phyloP scores from a whole-genome alignment of 495 filamentous ascomycete species.

The Xylaria venustula region DNA sequence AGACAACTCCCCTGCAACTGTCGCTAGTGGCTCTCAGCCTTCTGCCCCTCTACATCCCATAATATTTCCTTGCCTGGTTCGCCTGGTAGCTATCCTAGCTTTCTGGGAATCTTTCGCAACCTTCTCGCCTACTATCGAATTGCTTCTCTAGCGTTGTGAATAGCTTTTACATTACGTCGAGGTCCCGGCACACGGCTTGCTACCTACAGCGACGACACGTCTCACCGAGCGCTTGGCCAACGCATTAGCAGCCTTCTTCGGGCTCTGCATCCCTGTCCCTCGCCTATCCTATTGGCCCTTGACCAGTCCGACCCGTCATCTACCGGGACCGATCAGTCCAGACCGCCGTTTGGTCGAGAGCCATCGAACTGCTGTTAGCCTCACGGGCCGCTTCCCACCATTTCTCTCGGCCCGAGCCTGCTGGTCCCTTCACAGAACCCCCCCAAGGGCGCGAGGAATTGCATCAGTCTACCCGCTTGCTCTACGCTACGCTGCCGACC shows the following conservation, averaged over 20 bases:
- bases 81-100: neutral
- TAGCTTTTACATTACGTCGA: neutral
- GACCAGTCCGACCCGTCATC: neutral
- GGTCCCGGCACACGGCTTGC: neutral
- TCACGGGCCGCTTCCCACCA: conserved; percentile 9
- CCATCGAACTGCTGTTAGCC: neutral
- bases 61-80: neutral
- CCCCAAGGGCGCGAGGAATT: conserved; percentile 10
- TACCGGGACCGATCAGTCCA: conserved; percentile 1
- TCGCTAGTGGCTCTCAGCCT: conserved; percentile 4
- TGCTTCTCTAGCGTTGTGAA: neutral
- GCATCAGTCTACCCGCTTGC: conserved; percentile 3
- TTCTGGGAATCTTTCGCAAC: neutral
- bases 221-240: neutral
- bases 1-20: no score
- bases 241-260: neutral
- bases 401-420: conserved; percentile 15
- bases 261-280: neutral
- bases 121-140: neutral
- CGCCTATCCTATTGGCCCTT: conserved; percentile 6
- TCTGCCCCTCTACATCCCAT: neutral
- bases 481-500: conserved; percentile 7
- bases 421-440: conserved; percentile 15
- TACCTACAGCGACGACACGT: neutral
- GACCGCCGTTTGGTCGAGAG: neutral